Evolutionary conservation across 78 protist genomes (phyloP), one percentile per base, ranked within the genome.

Genomic region (Cavenderia fasciculata): DNA sequence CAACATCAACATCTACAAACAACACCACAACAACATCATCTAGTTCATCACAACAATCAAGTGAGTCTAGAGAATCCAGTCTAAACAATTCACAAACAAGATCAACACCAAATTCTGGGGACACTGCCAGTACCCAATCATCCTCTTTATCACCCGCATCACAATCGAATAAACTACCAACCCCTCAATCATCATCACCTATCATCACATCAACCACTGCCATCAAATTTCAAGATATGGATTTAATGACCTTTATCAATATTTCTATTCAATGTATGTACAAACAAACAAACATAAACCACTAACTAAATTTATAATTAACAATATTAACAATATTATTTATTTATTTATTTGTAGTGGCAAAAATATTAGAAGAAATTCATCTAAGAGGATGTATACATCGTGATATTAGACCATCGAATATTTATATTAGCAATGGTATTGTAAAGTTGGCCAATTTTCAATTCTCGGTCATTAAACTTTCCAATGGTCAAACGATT

Each of bases 261-360:
- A 77, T 77, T n/a, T 72, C 87, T 1, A 77, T 77, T 33, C 87
- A 77, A 38, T n/a, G n/a, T n/a, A n/a, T n/a, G n/a, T n/a, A n/a
- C n/a, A n/a, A n/a, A n/a, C n/a, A n/a, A n/a, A n/a, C n/a, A n/a
- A n/a, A n/a, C n/a, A n/a, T n/a, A n/a, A n/a, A n/a, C n/a, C n/a
- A n/a, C n/a, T n/a, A n/a, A n/a, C n/a, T n/a, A n/a, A n/a, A n/a
- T n/a, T n/a, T n/a, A n/a, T n/a, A n/a, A n/a, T n/a, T n/a, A n/a
- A n/a, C n/a, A n/a, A n/a, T n/a, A n/a, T n/a, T n/a, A n/a, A n/a
- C n/a, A n/a, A n/a, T n/a, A n/a, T n/a, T n/a, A n/a, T n/a, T n/a
- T n/a, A n/a, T n/a, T n/a, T n/a, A n/a, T n/a, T n/a, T n/a, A n/a
- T n/a, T n/a, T n/a, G n/a, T n/a, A n/a, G n/a, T 77, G 49, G 51